These are phyloP conservation scores for Fibroporia radiculosa DNA, from an alignment of 768 basidiomycete species.

Conservation along the genomic window DNA sequence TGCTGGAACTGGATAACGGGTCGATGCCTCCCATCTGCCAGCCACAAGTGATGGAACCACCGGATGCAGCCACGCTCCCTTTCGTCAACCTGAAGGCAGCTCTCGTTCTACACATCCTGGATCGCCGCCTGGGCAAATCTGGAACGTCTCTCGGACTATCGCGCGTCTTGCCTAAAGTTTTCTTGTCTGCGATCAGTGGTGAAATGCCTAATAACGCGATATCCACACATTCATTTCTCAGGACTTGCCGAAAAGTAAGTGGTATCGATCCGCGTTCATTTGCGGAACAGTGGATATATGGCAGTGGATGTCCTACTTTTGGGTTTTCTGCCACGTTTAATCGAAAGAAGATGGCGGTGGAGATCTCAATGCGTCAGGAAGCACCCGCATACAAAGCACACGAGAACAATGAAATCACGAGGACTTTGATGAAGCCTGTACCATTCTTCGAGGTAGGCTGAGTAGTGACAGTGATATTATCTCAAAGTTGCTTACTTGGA, in stretches of 20 bases:
- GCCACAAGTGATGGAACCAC: slow-evolving; percentile 77
- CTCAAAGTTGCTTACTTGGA: background rate
- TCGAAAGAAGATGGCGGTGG: slow-evolving; percentile 96
- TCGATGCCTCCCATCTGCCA: slow-evolving; percentile 90
- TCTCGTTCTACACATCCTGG: slow-evolving; percentile 92
- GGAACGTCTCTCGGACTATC: slow-evolving; percentile 92
- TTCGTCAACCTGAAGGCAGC: slow-evolving; percentile 96
- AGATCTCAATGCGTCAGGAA: slow-evolving; percentile 89
- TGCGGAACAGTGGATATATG: slow-evolving; percentile 99
- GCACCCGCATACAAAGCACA: slow-evolving; percentile 65
- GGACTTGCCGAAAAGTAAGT: slow-evolving; percentile 89
- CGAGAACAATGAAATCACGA: slow-evolving; percentile 61
- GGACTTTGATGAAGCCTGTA: slow-evolving; percentile 70
- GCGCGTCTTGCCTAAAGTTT: slow-evolving; percentile 91
- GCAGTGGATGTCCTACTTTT: slow-evolving; percentile 91
- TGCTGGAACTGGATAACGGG: slow-evolving; percentile 82
- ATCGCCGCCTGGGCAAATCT: slow-evolving; percentile 87
- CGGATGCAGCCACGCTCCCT: slow-evolving; percentile 67
- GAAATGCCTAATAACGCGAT: slow-evolving; percentile 81
- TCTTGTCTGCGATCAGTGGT: slow-evolving; percentile 87
- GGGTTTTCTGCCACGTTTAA: slow-evolving; percentile 88
- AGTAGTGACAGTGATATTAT: too few species aligned
- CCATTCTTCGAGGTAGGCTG: slow-evolving; percentile 74
- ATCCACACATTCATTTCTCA: slow-evolving; percentile 84
- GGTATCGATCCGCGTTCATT: slow-evolving; percentile 86